phyloP scores from a whole-genome alignment of 768 basidiomycete genomes.

The Phaeotremella skinneri region DNA sequence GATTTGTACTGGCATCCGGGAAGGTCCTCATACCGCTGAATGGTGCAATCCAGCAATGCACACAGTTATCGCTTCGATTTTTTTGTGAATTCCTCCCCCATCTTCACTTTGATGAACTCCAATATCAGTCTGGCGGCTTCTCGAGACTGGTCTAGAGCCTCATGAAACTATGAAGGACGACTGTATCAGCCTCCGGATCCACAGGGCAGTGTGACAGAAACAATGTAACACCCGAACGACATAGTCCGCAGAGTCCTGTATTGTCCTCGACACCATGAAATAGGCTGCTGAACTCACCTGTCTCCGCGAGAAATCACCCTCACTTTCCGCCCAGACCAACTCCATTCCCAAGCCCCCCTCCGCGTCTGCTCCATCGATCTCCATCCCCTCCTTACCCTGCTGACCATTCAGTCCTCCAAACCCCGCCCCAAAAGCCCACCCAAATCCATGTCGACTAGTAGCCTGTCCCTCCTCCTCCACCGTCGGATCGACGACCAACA shows the following conservation, averaged over 20 bases:
- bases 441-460: conserved; percentile 34
- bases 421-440: conserved; percentile 42
- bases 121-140: conserved; percentile 23
- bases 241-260: no score
- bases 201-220: no score
- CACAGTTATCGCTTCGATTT: no score
- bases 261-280: no score
- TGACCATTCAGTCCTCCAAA: background rate
- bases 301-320: conserved; percentile 36
- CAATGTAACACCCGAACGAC: no score
- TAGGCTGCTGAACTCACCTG: conserved; percentile 21
- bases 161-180: conserved; percentile 22
- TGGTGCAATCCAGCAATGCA: no score
- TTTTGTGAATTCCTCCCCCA: conserved; percentile 19
- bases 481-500: conserved; percentile 49
- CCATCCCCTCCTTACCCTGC: conserved; percentile 17
- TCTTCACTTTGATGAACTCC: conserved; percentile 9
- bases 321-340: conserved; percentile 43
- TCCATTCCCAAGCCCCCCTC: conserved; percentile 19
- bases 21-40: no score
- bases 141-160: conserved; percentile 24
- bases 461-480: conserved; percentile 45
- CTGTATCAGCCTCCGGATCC: no score
- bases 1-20: no score
- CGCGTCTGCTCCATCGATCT: background rate